Evolutionary conservation across 371 early-diverging fungal genomes (phyloP), one percentile per base, ranked within the genome.

Genomic region (Apophysomyces sp.): DNA sequence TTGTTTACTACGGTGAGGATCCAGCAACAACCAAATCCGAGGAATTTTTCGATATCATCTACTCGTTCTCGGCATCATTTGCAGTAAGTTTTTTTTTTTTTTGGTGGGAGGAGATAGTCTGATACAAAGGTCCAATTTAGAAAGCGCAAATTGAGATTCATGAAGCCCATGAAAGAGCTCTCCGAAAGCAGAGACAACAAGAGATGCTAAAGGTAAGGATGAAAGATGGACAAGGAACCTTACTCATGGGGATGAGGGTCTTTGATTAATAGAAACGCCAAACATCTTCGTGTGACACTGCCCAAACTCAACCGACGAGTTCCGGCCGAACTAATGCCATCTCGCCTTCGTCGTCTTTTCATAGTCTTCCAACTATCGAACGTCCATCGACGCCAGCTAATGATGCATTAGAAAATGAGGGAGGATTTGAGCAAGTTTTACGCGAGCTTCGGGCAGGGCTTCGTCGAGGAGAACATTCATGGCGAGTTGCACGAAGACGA

Each of bases 1-100:
- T 92, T 44, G 62, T 75, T 24, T 87, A 87, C 36, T 94, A 84
- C 64, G 95, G 96, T 31, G 97, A 96, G 71, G 93, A 95, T 52
- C 80, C 93, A 13, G 73, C 72, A 4, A 70, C 76, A 3, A 89
- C 85, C 58, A 89, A 90, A 62, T 88, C 92, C 1, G 96, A 96
- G 63, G 95, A 94, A 60, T 95, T 92, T 76, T 92, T 93, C 75
- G 86, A 83, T 12, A 85, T 92, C 12, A 72, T 81, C 18, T 57
- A 74, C 2, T 66, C 70, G 0, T 81, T 81, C 60, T 67, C 73
- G 8, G 56, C 65, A 26, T 71, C 78, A 4, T 78, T 81, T 69
- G 76, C 68, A 30, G 77, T 76, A 73, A 63, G 69, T 52, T 40
- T 24, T 7, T 32, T 27, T 16, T 32, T 34, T 26, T 26, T 18